Evolutionary conservation across 139 green algal genomes (phyloP).

Genomic region (Closterium sp.): DNA sequence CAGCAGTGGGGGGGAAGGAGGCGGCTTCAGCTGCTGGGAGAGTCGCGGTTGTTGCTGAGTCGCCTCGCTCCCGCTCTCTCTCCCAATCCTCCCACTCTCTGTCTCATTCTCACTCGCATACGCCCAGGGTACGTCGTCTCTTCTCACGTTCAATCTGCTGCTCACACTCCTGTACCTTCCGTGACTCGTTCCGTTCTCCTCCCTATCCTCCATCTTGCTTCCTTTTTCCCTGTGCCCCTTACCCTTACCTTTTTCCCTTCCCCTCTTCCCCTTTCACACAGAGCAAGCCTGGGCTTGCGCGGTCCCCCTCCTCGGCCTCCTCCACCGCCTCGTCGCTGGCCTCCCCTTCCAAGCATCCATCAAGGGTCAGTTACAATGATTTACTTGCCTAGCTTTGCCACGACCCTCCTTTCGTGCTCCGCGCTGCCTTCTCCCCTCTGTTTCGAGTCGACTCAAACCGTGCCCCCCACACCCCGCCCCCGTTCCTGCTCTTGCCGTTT

Average conservation of each 20-base stretch:
- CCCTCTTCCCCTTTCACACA: neutral
- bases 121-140: neutral
- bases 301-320: neutral
- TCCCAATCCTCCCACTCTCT: neutral
- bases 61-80: neutral
- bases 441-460: no score
- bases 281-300: neutral
- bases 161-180: neutral
- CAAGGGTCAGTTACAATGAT: neutral
- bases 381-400: neutral
- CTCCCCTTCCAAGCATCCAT: neutral
- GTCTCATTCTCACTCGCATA: neutral
- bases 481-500: neutral
- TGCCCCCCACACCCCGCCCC: neutral
- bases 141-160: neutral
- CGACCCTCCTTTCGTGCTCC: neutral
- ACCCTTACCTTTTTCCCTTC: neutral
- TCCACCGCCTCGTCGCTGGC: neutral
- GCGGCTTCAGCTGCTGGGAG: neutral
- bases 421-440: no score
- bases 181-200: neutral
- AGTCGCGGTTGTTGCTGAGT: neutral
- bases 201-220: neutral
- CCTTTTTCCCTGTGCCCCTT: neutral
- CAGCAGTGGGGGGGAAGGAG: no score